These are phyloP conservation scores for Monosporascus sp. DNA, from an alignment of 2,329 filamentous ascomycete species.

Conservation along the genomic window DNA sequence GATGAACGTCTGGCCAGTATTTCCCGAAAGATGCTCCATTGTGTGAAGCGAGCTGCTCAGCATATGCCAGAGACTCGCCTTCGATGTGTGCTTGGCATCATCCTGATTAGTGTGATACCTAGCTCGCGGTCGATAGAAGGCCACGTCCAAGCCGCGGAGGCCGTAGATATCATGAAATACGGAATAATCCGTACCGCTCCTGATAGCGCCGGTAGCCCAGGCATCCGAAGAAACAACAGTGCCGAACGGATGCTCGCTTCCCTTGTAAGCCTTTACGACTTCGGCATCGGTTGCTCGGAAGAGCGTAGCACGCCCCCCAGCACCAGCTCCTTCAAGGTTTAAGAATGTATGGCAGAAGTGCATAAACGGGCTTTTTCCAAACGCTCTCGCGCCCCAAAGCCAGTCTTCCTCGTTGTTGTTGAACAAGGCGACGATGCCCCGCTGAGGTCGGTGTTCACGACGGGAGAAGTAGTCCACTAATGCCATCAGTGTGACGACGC, in stretches of 20 bases:
- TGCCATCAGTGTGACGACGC: conserved; percentile 80
- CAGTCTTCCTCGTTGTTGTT: conserved; percentile 97
- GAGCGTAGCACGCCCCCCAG: conserved; percentile 78
- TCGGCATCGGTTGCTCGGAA: conserved; percentile 87
- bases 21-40: conserved; percentile 62
- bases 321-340: conserved; percentile 91
- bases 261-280: conserved; percentile 72
- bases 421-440: conserved; percentile 76
- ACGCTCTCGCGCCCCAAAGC: conserved; percentile 79
- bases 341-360: conserved; percentile 81
- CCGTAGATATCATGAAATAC: conserved; percentile 74
- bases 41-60: conserved; percentile 76
- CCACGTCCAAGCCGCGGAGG: conserved; percentile 82
- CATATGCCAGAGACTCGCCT: conserved; percentile 83
- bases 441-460: conserved; percentile 63
- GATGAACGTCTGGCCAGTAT: conserved; percentile 60
- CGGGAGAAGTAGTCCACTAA: conserved; percentile 81
- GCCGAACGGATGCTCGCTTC: conserved; percentile 71
- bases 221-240: conserved; percentile 77
- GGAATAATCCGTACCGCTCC: conserved; percentile 84
- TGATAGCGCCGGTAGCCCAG: conserved; percentile 72
- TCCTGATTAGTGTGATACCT: conserved; percentile 91
- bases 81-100: conserved; percentile 72
- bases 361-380: conserved; percentile 75
- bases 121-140: conserved; percentile 81